A percentile compares a stretch with the other conserved stretches of the same genome.
These are phyloP conservation scores for Calonectria honghensis DNA, from an alignment of 2,329 filamentous ascomycete species.

Conservation along the genomic window DNA sequence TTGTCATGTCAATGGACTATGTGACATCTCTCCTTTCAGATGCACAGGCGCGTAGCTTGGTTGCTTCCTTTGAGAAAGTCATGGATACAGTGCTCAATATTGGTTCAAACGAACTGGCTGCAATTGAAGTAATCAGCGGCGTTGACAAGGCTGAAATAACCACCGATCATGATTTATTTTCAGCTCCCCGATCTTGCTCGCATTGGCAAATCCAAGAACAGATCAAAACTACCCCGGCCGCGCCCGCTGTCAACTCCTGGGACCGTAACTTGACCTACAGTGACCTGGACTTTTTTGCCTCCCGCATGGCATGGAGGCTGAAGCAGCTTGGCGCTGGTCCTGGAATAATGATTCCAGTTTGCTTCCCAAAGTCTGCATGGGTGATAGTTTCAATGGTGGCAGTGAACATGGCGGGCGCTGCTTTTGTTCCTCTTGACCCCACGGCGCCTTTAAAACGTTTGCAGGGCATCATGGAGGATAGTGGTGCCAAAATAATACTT, in stretches of 20 bases:
- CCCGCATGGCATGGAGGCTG: slow-evolving; percentile 20
- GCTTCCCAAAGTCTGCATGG: slow-evolving; percentile 26
- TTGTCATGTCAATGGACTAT: slow-evolving; percentile 23
- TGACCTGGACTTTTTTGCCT: slow-evolving; percentile 11
- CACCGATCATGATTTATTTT: slow-evolving; percentile 10
- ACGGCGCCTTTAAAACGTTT: neutral
- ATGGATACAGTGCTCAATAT: neutral
- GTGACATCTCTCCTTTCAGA: slow-evolving; percentile 15
- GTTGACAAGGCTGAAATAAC: slow-evolving; percentile 9
- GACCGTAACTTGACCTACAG: slow-evolving; percentile 20
- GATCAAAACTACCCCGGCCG: slow-evolving; percentile 5
- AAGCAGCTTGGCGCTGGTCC: slow-evolving; percentile 24
- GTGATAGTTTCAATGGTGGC: slow-evolving; percentile 26
- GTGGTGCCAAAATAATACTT: neutral
- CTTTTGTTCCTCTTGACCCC: slow-evolving; percentile 28
- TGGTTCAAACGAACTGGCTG: neutral
- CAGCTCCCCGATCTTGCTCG: slow-evolving; percentile 6
- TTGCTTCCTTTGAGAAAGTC: slow-evolving; percentile 14
- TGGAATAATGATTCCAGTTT: slow-evolving; percentile 12
- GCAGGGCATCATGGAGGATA: slow-evolving; percentile 17
- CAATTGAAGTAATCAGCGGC: slow-evolving; percentile 3
- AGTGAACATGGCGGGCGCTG: slow-evolving; percentile 21
- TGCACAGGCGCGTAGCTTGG: slow-evolving; percentile 12
- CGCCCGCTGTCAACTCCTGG: slow-evolving; percentile 10
- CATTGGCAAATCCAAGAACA: slow-evolving; percentile 28